phyloP scores from a whole-genome alignment of 345 rosid species.

The Psidium friedrichsthalianum region DNA sequence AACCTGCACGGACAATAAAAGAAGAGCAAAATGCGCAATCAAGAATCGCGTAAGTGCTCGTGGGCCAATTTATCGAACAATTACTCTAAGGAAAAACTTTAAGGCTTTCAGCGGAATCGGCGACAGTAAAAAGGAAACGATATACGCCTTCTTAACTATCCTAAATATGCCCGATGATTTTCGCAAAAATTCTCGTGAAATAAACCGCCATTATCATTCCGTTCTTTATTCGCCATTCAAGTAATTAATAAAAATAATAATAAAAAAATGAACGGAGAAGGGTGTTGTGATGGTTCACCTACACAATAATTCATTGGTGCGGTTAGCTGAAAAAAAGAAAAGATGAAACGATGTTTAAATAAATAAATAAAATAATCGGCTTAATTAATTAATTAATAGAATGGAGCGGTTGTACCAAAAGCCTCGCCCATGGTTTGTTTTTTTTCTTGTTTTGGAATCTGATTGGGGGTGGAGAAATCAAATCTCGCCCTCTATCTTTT shows the following conservation, averaged over 20 bases:
- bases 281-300: neutral
- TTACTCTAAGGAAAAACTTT: neutral
- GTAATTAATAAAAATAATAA: neutral
- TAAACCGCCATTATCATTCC: too few species aligned
- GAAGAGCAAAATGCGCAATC: neutral
- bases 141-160: neutral
- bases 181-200: fast-evolving
- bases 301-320: neutral
- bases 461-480: neutral
- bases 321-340: neutral
- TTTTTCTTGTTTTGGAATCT: neutral
- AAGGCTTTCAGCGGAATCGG: neutral
- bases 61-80: neutral
- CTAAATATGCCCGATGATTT: neutral
- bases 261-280: neutral
- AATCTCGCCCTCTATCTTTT: neutral
- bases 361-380: neutral
- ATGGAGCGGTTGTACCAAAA: neutral
- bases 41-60: neutral
- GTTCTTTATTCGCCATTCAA: neutral
- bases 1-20: neutral
- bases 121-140: fast-evolving
- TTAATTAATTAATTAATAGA: neutral
- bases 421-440: neutral
- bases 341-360: neutral